These are phyloP conservation scores for Rosa chinensis DNA, from an alignment of 306 rosid species.

Conservation along the genomic window DNA sequence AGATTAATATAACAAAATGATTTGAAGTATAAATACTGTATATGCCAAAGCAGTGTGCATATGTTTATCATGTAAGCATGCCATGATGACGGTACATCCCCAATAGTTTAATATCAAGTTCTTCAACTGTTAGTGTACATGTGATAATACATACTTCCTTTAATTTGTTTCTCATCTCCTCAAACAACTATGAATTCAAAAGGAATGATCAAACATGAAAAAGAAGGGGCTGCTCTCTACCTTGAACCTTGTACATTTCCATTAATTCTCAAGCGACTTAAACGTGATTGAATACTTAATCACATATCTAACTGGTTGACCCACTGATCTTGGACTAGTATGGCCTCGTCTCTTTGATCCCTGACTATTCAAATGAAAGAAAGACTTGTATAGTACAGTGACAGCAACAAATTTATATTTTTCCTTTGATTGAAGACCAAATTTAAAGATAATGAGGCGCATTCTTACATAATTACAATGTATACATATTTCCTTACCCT, in stretches of 20 bases:
- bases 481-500: not conserved
- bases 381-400: not conserved
- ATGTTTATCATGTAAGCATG: not conserved
- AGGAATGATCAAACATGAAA: not conserved
- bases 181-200: not conserved
- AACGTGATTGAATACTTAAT: constrained; percentile 15
- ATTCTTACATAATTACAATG: not conserved
- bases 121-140: not conserved
- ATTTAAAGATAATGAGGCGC: not conserved
- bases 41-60: not conserved
- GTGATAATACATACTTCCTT: not conserved
- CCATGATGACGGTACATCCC: not conserved
- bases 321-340: not conserved
- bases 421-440: not conserved
- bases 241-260: not conserved
- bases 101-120: not conserved
- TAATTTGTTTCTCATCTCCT: not conserved
- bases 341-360: not conserved
- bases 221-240: not conserved
- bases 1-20: not conserved
- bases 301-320: not conserved
- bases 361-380: not conserved
- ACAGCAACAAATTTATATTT: not conserved
- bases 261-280: not conserved
- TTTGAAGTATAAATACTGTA: not conserved